Evolutionary conservation across 805 yeast species (phyloP).

Genomic region (Candida sonorensis): DNA sequence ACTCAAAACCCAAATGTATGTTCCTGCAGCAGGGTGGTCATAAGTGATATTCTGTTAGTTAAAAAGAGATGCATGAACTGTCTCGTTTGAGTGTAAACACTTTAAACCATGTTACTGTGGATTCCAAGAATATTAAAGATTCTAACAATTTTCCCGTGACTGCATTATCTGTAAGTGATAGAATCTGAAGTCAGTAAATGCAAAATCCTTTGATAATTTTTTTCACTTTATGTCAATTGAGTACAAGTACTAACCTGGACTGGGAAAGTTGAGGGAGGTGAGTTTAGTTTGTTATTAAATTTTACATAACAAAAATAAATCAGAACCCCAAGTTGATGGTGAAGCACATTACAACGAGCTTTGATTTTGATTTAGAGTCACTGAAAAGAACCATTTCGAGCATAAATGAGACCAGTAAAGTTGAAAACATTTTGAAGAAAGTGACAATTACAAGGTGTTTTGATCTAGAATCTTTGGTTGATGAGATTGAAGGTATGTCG

Average conservation of each 20-base stretch:
- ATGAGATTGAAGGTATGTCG: constrained; percentile 4
- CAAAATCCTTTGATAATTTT: no score
- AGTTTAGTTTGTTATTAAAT: constrained; percentile 16
- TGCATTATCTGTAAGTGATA: constrained; percentile 9
- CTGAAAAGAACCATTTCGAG: constrained; percentile 2
- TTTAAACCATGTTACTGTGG: constrained; percentile 6
- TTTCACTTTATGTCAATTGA: no score
- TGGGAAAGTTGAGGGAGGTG: no score
- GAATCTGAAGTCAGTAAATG: no score
- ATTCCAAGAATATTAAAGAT: constrained; percentile 3
- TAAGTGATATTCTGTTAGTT: background rate
- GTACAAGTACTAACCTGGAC: no score
- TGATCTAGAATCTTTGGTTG: constrained; percentile 7
- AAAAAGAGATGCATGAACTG: background rate
- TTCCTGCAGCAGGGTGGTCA: no score
- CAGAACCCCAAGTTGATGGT: constrained; percentile 5
- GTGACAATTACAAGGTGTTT: constrained; percentile 11
- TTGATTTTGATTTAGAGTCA: constrained; percentile 8
- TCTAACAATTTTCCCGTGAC: constrained; percentile 5
- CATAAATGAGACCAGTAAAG: background rate
- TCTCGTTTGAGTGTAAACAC: constrained; percentile 1
- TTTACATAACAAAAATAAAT: constrained; percentile 8
- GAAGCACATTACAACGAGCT: constrained; percentile 11
- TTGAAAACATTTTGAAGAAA: constrained; percentile 2
- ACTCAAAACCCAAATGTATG: no score